A percentile compares a stretch with the other conserved stretches of the same genome.
These are phyloP conservation scores for Trichosanthes cucumerina DNA, from an alignment of 306 rosid species.

Conservation along the genomic window DNA sequence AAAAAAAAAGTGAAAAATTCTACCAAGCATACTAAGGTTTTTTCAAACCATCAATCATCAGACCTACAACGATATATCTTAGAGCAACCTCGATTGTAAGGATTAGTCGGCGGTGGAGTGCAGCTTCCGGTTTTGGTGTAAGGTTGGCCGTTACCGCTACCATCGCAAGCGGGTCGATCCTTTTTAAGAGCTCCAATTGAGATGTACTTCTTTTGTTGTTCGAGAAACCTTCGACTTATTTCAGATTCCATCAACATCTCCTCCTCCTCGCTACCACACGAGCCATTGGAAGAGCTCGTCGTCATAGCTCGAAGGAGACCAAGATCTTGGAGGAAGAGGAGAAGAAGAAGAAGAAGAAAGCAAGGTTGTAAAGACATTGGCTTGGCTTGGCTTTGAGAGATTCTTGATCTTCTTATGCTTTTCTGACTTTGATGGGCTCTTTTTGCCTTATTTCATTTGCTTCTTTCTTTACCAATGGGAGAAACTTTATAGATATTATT, in stretches of 20 bases:
- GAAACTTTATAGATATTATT: not conserved
- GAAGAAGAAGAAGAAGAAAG: not conserved
- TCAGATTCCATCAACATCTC: slow-evolving; percentile 76
- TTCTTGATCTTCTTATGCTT: not conserved
- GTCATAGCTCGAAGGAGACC: slow-evolving; percentile 16
- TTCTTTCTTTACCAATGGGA: not conserved
- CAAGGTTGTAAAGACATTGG: not conserved
- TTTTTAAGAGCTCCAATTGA: slow-evolving; percentile 49
- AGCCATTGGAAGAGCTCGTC: slow-evolving; percentile 36
- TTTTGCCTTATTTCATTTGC: not conserved
- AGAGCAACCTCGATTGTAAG: slow-evolving; percentile 49
- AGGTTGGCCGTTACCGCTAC: slow-evolving; percentile 36
- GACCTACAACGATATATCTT: slow-evolving; percentile 61
- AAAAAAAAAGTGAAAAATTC: not conserved
- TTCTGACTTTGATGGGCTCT: not conserved
- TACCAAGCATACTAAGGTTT: not conserved
- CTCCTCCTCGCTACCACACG: slow-evolving; percentile 47
- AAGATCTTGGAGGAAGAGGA: slow-evolving; percentile 14
- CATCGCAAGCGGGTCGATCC: slow-evolving; percentile 52
- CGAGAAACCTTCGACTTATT: slow-evolving; percentile 51
- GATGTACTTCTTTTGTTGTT: slow-evolving; percentile 31
- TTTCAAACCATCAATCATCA: not conserved
- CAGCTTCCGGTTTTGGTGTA: slow-evolving; percentile 52
- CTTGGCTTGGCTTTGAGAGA: slow-evolving; percentile 4
- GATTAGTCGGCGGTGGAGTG: slow-evolving; percentile 54